Percentiles rank a stretch among this genome's conserved stretches.
Evolutionary conservation across 1,284 basidiomycete genomes (phyloP).

Genomic region (Cutaneotrichosporon sp.): DNA sequence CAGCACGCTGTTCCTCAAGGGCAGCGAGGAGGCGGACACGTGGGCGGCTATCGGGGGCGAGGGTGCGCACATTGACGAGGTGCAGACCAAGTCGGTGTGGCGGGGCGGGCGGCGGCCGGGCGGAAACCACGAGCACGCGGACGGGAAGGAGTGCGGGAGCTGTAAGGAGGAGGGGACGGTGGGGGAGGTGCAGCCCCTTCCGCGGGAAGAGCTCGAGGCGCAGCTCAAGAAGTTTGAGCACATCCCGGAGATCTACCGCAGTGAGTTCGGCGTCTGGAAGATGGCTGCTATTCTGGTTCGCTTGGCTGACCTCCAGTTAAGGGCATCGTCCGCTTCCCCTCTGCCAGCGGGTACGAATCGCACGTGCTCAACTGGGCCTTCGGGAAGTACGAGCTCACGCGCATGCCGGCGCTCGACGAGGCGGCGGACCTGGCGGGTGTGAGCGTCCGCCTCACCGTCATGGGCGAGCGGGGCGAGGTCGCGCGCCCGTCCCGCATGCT

Average conservation of each 20-base stretch:
- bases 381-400: conserved; percentile 71
- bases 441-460: conserved; percentile 68
- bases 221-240: conserved; percentile 61
- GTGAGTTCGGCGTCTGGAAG: conserved; percentile 23
- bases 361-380: conserved; percentile 89
- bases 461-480: conserved; percentile 84
- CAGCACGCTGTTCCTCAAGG: conserved; percentile 67
- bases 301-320: conserved; percentile 56
- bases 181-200: conserved; percentile 37
- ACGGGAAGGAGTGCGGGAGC: conserved; percentile 18
- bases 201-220: conserved; percentile 35
- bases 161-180: not conserved
- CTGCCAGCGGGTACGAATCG: conserved; percentile 46
- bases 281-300: not conserved
- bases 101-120: conserved; percentile 52
- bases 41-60: conserved; percentile 35
- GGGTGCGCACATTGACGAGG: conserved; percentile 69
- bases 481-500: conserved; percentile 63
- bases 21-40: conserved; percentile 36
- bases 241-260: conserved; percentile 52
- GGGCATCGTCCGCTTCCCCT: conserved; percentile 68
- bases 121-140: conserved; percentile 36
- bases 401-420: conserved; percentile 50
- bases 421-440: conserved; percentile 49
- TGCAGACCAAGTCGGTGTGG: conserved; percentile 71